phyloP scores from a whole-genome alignment of 257 asterid species.

The Nicotiana obtusifolia region DNA sequence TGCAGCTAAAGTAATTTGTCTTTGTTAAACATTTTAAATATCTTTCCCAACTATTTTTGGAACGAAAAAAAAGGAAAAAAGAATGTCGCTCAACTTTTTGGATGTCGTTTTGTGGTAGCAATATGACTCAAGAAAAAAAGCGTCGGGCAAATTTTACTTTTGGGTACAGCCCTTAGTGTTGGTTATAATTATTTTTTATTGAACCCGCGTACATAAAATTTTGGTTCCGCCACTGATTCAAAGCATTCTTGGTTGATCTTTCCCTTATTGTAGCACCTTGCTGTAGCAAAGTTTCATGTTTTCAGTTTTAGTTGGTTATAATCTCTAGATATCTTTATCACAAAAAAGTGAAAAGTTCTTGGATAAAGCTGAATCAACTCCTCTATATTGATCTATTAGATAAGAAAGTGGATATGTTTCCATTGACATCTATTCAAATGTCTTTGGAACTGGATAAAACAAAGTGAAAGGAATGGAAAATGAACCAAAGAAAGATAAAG shows the following conservation, averaged over 20 bases:
- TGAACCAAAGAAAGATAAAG: neutral
- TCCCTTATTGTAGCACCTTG: neutral
- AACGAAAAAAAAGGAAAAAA: too few relatives aligned
- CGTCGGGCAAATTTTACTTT: too few relatives aligned
- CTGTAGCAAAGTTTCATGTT: neutral
- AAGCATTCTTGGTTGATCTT: neutral
- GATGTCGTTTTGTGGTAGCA: too few relatives aligned
- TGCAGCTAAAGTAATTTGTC: too few relatives aligned
- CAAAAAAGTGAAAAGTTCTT: neutral
- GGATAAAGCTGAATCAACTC: neutral
- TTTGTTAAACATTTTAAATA: too few relatives aligned
- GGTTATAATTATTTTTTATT: too few relatives aligned
- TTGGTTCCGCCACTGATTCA: too few relatives aligned
- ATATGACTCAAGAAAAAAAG: too few relatives aligned
- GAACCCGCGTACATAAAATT: too few relatives aligned
- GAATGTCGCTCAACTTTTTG: too few relatives aligned
- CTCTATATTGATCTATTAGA: neutral
- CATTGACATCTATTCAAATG: neutral
- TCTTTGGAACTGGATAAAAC: neutral
- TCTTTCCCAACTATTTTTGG: too few relatives aligned
- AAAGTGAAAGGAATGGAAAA: neutral
- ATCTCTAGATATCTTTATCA: neutral
- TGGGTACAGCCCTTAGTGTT: too few relatives aligned
- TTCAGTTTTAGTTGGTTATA: neutral
- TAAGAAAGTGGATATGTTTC: neutral